These are phyloP conservation scores for Picea abies DNA, from an alignment of 83 land plant genomes.

Conservation along the genomic window DNA sequence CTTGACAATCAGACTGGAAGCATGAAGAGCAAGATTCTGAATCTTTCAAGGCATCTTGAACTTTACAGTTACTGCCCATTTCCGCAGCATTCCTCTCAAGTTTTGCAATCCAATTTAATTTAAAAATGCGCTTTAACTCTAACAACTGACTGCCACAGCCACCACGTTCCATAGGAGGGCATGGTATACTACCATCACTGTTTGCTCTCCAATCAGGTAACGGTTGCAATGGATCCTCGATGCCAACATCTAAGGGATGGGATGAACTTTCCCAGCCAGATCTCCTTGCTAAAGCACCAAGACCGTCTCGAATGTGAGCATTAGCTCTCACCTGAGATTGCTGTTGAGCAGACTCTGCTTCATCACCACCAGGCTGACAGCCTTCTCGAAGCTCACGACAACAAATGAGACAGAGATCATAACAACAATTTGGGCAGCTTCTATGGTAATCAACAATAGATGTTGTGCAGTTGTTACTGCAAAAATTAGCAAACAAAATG, in stretches of 20 bases:
- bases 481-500: conserved; percentile 1
- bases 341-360: conserved; percentile 19
- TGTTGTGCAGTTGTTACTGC: conserved; percentile 72
- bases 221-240: conserved; percentile 11
- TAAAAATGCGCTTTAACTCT: conserved; percentile 38
- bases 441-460: conserved; percentile 74
- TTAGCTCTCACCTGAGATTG: conserved; percentile 14
- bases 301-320: neutral
- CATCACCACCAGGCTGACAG: conserved; percentile 29
- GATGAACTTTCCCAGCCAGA: conserved; percentile 6
- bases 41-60: neutral
- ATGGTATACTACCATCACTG: conserved; percentile 58
- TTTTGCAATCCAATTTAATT: conserved; percentile 30
- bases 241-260: neutral
- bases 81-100: conserved; percentile 41
- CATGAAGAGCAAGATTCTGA: conserved; percentile 3
- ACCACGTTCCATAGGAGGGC: conserved; percentile 54
- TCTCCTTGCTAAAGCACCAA: neutral
- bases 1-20: neutral
- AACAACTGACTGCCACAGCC: conserved; percentile 62
- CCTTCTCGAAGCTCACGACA: conserved; percentile 58
- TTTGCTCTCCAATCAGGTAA: conserved; percentile 53
- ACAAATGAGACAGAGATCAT: conserved; percentile 77
- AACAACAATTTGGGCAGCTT: conserved; percentile 74
- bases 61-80: neutral